phyloP scores from a whole-genome alignment of 768 basidiomycete genomes.

The Termitomyces sp. region DNA sequence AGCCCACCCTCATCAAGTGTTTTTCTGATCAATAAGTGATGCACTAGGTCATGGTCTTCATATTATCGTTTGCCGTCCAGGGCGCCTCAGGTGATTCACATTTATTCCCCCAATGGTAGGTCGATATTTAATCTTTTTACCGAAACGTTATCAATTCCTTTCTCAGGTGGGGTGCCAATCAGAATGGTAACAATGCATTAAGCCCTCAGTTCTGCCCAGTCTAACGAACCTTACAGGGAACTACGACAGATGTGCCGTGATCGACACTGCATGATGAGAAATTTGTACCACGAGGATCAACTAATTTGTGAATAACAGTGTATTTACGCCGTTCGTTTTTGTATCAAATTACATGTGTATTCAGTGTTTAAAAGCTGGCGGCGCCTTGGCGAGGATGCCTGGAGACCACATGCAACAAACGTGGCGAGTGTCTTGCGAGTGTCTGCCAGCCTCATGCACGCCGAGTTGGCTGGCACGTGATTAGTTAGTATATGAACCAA shows the following conservation, averaged over 20 bases:
- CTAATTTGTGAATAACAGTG: not conserved
- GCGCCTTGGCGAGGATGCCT: not conserved
- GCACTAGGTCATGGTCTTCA: constrained; percentile 50
- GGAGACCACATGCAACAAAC: not conserved
- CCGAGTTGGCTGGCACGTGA: not conserved
- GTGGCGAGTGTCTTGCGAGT: not conserved
- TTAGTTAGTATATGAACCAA: not conserved
- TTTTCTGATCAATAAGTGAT: constrained; percentile 14
- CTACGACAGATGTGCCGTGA: constrained; percentile 32
- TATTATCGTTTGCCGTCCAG: constrained; percentile 48
- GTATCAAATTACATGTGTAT: not conserved
- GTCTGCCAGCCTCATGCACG: not conserved
- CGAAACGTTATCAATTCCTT: not conserved
- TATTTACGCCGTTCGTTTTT: not conserved
- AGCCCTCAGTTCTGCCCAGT: too few species aligned
- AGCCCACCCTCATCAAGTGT: not conserved
- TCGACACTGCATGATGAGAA: constrained; percentile 15
- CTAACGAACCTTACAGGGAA: constrained; percentile 22
- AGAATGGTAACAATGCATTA: constrained; percentile 33
- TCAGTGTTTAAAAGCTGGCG: not conserved
- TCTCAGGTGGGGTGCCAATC: constrained; percentile 51
- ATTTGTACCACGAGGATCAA: not conserved
- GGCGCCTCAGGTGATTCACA: constrained; percentile 48
- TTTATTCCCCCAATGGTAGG: constrained; percentile 47
- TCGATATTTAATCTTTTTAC: not conserved